phyloP scores from a whole-genome alignment of 495 filamentous ascomycete species.

The Annulohypoxylon nitens region DNA sequence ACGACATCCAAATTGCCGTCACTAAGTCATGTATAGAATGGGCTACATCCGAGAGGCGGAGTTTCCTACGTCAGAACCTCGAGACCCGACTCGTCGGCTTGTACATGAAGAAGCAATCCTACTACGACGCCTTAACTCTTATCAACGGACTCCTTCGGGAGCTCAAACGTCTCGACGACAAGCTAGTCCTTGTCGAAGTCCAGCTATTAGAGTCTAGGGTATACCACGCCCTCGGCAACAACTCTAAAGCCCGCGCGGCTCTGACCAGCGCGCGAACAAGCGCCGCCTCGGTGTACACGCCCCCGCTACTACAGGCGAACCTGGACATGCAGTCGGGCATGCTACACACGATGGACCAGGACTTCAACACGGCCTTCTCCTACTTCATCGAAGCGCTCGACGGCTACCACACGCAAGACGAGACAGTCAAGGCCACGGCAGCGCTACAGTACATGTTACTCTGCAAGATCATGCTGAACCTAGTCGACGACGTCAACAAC shows the following conservation, averaged over 20 bases:
- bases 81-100: slow-evolving; percentile 93
- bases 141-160: slow-evolving; percentile 96
- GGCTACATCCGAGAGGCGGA: slow-evolving; percentile 91
- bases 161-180: slow-evolving; percentile 97
- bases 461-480: slow-evolving; percentile 99
- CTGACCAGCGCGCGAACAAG: slow-evolving; percentile 94
- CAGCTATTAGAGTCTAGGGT: slow-evolving; percentile 96
- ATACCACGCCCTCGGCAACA: slow-evolving; percentile 97
- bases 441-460: slow-evolving; percentile 99
- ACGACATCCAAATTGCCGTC: slow-evolving; percentile 90
- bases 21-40: slow-evolving; percentile 99
- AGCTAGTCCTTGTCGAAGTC: slow-evolving; percentile 98
- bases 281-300: slow-evolving; percentile 96
- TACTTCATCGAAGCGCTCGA: slow-evolving; percentile 99
- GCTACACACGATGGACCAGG: slow-evolving; percentile 97
- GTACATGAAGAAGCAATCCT: slow-evolving; percentile 95
- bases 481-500: slow-evolving; percentile 92
- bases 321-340: slow-evolving; percentile 99
- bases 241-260: slow-evolving; percentile 94
- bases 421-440: slow-evolving; percentile 83
- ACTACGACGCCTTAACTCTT: slow-evolving; percentile 95
- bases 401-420: slow-evolving; percentile 94
- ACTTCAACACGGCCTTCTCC: slow-evolving; percentile 97
- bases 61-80: slow-evolving; percentile 97
- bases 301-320: slow-evolving; percentile 92